Evolutionary conservation across 208 protist genomes (phyloP), one percentile per base, ranked within the genome.

Genomic region (Wallacemonas sp.): DNA sequence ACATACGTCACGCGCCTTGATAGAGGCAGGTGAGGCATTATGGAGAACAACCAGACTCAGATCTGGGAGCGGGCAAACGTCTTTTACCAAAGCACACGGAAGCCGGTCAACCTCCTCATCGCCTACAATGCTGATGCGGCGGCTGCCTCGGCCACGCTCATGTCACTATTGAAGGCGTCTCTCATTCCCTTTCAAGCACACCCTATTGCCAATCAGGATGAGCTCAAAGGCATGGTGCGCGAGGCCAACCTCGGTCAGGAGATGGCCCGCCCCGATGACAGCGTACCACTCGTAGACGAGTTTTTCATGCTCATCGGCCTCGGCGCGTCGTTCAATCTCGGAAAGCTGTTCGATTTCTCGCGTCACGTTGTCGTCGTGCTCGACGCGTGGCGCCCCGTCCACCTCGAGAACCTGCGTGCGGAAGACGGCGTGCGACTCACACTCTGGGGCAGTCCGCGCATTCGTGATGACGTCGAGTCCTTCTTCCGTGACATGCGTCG

Each of bases 261-360:
- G 30, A 75, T 70, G 42, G 74, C 81, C 27, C 52, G 71, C 9
- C 41, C 66, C 1, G 65, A 67, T 0, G 74, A 78, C 10, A 58
- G 19, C 32, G 39, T 54, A 17, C 59, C 66, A 1, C 38, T 52
- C 0, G 67, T 75, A 5, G 75, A 85, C 26, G 90, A 95, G 63
- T 71, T 92, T 22, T 95, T 91, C 62, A 21, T 95, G 6, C 76
- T 95, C 17, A 67, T 95, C 30, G 90, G 90, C 37, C 73, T 93
- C 29, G 90, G 90, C 17, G 86, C 74, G 0, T 57, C 85, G 0
- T 64, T 93, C 3, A 42, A 63, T 26, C 68, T 95, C 12, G 29
- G 44, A 10, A 61, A 81, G 19, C 86, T 83, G 57, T 95, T 95
- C 61, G 75, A 92, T 45, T 66, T 87, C 6, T 21, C 70, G 6